Percentiles rank a stretch among this genome's conserved stretches.
Conservation (phyloP, 1,139 yeast species). For the Geotrichum carabidarum region DNA sequence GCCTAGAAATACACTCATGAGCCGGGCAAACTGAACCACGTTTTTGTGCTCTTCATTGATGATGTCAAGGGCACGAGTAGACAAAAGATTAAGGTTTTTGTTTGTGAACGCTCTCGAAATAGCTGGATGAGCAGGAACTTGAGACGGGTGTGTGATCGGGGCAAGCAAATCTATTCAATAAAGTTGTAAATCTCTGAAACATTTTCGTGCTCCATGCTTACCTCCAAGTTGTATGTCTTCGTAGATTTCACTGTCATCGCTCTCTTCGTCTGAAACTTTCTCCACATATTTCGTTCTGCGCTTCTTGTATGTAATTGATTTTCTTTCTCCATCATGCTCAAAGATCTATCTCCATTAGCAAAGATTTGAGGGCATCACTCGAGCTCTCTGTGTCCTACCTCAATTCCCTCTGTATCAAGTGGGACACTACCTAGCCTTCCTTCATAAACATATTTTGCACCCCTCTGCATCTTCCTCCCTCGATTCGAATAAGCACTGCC, state of each 20-base stretch:
- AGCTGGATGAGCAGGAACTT: conserved; percentile 66
- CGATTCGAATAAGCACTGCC: conserved; percentile 43
- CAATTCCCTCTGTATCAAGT: conserved; percentile 31
- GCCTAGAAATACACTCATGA: conserved; percentile 76
- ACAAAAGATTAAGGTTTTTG: conserved; percentile 49
- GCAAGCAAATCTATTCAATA: conserved; percentile 50
- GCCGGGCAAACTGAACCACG: conserved; percentile 61
- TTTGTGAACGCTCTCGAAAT: conserved; percentile 59
- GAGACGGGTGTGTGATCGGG: conserved; percentile 78
- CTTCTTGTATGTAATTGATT: conserved; percentile 36
- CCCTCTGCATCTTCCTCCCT: conserved; percentile 54
- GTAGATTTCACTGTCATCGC: conserved; percentile 18
- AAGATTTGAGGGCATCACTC: background rate
- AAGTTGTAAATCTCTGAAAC: conserved; percentile 16
- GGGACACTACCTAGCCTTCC: conserved; percentile 39
- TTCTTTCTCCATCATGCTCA: conserved; percentile 34
- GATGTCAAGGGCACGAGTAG: conserved; percentile 66
- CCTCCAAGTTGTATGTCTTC: no score
- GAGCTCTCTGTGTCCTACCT: conserved; percentile 8
- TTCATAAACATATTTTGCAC: conserved; percentile 42
- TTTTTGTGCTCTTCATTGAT: conserved; percentile 77
- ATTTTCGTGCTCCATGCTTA: no score
- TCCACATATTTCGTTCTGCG: conserved; percentile 16
- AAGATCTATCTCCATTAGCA: conserved; percentile 23
- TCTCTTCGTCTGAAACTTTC: conserved; percentile 22